phyloP scores from a whole-genome alignment of 2,329 filamentous ascomycete genomes.

The Diplodia corticola region DNA sequence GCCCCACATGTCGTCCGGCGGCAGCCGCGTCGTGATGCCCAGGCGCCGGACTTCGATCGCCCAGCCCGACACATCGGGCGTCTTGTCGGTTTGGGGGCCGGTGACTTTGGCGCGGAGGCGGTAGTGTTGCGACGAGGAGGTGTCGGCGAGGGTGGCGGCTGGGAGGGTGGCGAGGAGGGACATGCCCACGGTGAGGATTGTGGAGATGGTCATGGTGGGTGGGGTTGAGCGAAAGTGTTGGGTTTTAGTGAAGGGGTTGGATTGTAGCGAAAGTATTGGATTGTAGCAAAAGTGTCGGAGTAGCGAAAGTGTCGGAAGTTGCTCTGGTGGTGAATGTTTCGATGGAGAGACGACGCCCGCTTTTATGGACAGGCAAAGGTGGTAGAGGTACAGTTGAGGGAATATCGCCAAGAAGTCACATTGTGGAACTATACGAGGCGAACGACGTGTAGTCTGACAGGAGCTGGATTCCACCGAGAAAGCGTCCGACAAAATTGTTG shows the following conservation, averaged over 20 bases:
- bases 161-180: not conserved
- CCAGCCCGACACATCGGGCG: not conserved
- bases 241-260: not conserved
- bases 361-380: not conserved
- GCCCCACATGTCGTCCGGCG: constrained; percentile 5
- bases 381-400: not conserved
- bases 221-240: not conserved
- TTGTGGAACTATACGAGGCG: constrained; percentile 1
- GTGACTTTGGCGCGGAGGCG: not conserved
- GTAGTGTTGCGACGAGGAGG: not conserved
- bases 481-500: not conserved
- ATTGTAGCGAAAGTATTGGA: not conserved
- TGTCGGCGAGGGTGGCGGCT: not conserved
- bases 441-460: not conserved
- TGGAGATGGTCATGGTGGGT: not conserved
- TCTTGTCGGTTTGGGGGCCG: not conserved
- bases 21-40: not conserved
- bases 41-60: not conserved
- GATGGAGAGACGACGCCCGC: not conserved
- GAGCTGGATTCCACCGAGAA: not conserved
- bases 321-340: not conserved
- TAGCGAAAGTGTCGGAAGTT: no score
- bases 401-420: not conserved
- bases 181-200: not conserved
- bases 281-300: no score